Conservation (phyloP, 176 grass and related monocot genomes). For the Melocanna baccifera region DNA sequence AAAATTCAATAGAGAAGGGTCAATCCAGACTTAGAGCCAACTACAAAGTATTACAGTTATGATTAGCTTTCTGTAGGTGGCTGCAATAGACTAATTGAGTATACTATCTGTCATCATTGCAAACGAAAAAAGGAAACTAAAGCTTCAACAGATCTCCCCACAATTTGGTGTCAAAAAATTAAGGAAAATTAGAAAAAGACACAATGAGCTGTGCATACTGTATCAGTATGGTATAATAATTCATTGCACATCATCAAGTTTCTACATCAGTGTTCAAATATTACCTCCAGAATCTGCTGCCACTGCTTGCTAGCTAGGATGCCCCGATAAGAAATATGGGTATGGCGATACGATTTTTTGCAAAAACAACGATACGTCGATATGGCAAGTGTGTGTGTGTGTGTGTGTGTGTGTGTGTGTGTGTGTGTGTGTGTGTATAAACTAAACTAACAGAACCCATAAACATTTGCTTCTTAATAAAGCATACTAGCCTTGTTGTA, state of each 20-base stretch:
- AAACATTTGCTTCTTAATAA: too few relatives aligned
- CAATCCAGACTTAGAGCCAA: not conserved
- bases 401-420: too few relatives aligned
- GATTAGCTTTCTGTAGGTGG: not conserved
- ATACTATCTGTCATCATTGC: not conserved
- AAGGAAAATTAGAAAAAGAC: not conserved
- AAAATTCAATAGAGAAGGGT: not conserved
- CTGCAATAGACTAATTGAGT: not conserved
- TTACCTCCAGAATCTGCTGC: constrained; percentile 84
- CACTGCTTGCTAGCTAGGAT: constrained; percentile 55
- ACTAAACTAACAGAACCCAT: too few relatives aligned
- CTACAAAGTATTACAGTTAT: not conserved
- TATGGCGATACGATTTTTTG: too few relatives aligned
- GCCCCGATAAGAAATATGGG: too few relatives aligned
- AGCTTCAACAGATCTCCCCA: constrained; percentile 4
- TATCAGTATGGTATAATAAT: not conserved
- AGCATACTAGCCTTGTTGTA: too few relatives aligned
- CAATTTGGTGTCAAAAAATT: not conserved
- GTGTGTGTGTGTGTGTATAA: too few relatives aligned
- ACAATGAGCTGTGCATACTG: not conserved
- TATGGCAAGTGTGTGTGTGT: too few relatives aligned
- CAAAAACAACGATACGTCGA: too few relatives aligned
- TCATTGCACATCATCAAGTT: constrained; percentile 7
- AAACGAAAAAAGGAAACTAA: not conserved
- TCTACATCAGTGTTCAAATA: constrained; percentile 2